These are phyloP conservation scores for Typha latifolia DNA, from an alignment of 176 grass and related monocot species.

Conservation along the genomic window DNA sequence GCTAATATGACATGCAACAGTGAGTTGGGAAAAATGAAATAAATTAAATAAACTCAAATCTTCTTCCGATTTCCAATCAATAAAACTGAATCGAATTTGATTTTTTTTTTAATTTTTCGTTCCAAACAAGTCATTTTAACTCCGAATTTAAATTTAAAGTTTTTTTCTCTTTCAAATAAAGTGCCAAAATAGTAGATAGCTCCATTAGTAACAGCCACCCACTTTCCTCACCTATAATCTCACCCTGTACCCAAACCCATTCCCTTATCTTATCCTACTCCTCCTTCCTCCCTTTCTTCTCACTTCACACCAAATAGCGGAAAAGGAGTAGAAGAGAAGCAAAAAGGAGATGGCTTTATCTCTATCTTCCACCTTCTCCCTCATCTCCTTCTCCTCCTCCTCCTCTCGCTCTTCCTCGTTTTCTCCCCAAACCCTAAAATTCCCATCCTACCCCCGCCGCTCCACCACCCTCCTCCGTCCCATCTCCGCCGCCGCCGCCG, in stretches of 20 bases:
- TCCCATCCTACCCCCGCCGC: slow-evolving; percentile 6
- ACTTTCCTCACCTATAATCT: not conserved
- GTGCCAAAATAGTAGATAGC: not conserved
- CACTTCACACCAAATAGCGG: not conserved
- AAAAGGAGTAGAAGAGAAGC: not conserved
- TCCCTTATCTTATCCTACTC: slow-evolving; percentile 40
- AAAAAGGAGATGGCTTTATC: slow-evolving; percentile 22
- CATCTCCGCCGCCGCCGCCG: slow-evolving; percentile 29
- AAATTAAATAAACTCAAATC: too few species aligned
- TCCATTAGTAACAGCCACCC: not conserved
- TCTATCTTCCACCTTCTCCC: slow-evolving; percentile 49
- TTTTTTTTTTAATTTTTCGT: not conserved
- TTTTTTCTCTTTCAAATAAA: too few species aligned
- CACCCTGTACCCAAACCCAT: not conserved
- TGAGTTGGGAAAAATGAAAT: too few species aligned
- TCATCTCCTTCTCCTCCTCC: slow-evolving; percentile 34
- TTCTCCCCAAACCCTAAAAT: not conserved
- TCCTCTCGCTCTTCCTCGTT: slow-evolving; percentile 16
- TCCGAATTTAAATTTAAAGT: not conserved
- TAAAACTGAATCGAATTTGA: not conserved
- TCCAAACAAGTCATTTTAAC: not conserved
- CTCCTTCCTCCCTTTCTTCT: slow-evolving; percentile 1
- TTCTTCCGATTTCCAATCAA: too few species aligned
- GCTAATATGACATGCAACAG: too few species aligned
- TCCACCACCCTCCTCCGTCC: slow-evolving; percentile 5